Percentiles rank a stretch among this genome's conserved stretches.
phyloP scores from a whole-genome alignment of 176 grass and related monocot genomes.

The Oryza meridionalis region DNA sequence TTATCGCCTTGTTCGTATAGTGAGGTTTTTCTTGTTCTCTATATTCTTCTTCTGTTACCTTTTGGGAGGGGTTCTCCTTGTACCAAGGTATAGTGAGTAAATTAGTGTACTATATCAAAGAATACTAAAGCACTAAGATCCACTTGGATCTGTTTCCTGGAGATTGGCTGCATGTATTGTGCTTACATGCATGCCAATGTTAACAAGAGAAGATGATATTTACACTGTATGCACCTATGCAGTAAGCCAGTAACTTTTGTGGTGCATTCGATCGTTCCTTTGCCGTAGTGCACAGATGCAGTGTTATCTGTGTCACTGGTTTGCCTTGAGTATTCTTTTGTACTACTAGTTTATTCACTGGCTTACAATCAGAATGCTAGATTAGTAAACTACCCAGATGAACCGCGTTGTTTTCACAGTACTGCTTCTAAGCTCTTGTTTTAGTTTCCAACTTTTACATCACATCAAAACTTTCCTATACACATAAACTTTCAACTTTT shows the following conservation, averaged over 20 bases:
- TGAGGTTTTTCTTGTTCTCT: conserved; percentile 38
- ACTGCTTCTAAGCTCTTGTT: no score
- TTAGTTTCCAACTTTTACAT: no score
- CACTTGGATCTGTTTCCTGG: conserved; percentile 38
- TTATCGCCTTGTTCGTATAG: conserved; percentile 31
- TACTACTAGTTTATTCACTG: conserved; percentile 8
- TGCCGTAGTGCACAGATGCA: neutral
- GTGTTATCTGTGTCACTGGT: neutral
- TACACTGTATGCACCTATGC: neutral
- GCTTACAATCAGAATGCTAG: neutral
- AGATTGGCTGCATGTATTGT: conserved; percentile 24
- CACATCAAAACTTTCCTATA: no score
- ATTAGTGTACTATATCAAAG: conserved; percentile 58
- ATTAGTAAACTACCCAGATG: no score
- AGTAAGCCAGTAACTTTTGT: neutral
- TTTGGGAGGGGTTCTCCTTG: conserved; percentile 29
- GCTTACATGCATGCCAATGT: neutral
- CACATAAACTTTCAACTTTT: no score
- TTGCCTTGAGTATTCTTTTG: neutral
- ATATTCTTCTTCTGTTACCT: conserved; percentile 10
- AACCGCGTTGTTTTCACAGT: no score
- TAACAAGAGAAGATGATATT: conserved; percentile 35
- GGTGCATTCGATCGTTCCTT: neutral
- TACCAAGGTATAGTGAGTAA: conserved; percentile 53
- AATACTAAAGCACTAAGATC: conserved; percentile 27